Conservation (phyloP, 1,139 yeast species). For the Maudiozyma humilis region DNA sequence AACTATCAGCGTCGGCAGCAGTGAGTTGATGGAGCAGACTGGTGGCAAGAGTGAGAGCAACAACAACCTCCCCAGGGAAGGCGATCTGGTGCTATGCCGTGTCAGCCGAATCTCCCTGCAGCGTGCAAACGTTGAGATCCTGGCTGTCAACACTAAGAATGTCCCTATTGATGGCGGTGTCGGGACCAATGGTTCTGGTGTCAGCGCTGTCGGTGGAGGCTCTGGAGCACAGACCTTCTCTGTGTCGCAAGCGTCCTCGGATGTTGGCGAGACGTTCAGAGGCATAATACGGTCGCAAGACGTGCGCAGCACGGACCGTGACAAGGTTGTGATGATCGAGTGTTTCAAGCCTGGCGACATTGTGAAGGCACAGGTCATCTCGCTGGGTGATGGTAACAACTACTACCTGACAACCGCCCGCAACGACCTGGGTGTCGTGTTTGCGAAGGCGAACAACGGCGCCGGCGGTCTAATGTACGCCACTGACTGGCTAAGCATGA, state of each 20-base stretch:
- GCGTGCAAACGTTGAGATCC: conserved; percentile 76
- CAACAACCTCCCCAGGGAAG: conserved; percentile 69
- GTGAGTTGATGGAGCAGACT: conserved; percentile 12
- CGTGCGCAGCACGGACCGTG: conserved; percentile 84
- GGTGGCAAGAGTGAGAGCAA: conserved; percentile 8
- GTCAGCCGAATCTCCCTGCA: conserved; percentile 55
- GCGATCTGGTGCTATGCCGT: conserved; percentile 72
- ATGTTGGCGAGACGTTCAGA: conserved; percentile 83
- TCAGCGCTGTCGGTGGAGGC: conserved; percentile 46
- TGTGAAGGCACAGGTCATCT: conserved; percentile 70
- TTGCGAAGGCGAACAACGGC: conserved; percentile 64
- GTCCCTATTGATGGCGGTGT: conserved; percentile 51
- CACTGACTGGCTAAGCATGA: conserved; percentile 93
- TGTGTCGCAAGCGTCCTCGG: conserved; percentile 46
- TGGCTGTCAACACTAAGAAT: conserved; percentile 63
- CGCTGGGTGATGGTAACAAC: conserved; percentile 88
- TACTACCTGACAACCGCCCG: conserved; percentile 84
- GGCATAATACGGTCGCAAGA: conserved; percentile 86
- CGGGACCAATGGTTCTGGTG: conserved; percentile 50
- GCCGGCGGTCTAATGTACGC: conserved; percentile 82
- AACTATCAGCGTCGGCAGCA: conserved; percentile 10
- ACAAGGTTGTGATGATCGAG: conserved; percentile 69
- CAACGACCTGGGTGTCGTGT: conserved; percentile 88
- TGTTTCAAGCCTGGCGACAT: conserved; percentile 89
- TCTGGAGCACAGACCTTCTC: conserved; percentile 46